Percentiles rank a stretch among this genome's conserved stretches.
Evolutionary conservation across 129 eudicot genomes (phyloP).

Genomic region (Centrapalus pauciflorus): DNA sequence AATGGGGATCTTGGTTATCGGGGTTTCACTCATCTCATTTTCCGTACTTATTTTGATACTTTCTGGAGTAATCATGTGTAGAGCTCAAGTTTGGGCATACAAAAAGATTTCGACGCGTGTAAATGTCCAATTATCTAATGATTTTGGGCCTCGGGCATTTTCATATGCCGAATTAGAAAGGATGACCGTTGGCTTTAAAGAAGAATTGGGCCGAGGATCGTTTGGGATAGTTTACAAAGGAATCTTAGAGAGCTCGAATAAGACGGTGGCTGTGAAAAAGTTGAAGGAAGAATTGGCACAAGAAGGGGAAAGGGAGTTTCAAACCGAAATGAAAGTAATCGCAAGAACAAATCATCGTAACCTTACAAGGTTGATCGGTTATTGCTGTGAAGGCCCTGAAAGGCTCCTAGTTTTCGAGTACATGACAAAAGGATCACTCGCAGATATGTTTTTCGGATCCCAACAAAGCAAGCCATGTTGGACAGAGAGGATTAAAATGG

Average conservation of each 20-base stretch:
- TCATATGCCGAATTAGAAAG: slow-evolving; percentile 30
- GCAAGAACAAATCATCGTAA: slow-evolving; percentile 46
- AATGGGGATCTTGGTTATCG: slow-evolving; percentile 7
- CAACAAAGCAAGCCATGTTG: slow-evolving; percentile 19
- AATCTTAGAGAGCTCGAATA: slow-evolving; percentile 10
- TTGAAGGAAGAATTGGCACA: slow-evolving; percentile 22
- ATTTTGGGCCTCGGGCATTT: slow-evolving; percentile 18
- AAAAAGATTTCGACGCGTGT: background rate
- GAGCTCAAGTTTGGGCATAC: slow-evolving; percentile 7
- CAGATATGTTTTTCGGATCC: slow-evolving; percentile 21
- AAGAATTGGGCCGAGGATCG: slow-evolving; percentile 42
- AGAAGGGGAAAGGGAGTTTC: slow-evolving; percentile 44
- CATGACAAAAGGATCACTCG: slow-evolving; percentile 50
- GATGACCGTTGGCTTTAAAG: slow-evolving; percentile 30
- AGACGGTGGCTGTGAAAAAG: slow-evolving; percentile 39
- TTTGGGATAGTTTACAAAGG: slow-evolving; percentile 49
- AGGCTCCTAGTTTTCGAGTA: slow-evolving; percentile 40
- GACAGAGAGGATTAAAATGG: slow-evolving; percentile 20
- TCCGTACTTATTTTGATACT: background rate
- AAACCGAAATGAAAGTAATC: slow-evolving; percentile 37
- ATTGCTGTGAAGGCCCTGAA: slow-evolving; percentile 32
- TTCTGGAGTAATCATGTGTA: slow-evolving; percentile 17
- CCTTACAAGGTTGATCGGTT: slow-evolving; percentile 33
- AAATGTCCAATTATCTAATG: background rate
- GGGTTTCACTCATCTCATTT: slow-evolving; percentile 16